These are phyloP conservation scores for Hsuehochloa calcarea DNA, from an alignment of 176 grass and related monocot genomes.

Conservation along the genomic window DNA sequence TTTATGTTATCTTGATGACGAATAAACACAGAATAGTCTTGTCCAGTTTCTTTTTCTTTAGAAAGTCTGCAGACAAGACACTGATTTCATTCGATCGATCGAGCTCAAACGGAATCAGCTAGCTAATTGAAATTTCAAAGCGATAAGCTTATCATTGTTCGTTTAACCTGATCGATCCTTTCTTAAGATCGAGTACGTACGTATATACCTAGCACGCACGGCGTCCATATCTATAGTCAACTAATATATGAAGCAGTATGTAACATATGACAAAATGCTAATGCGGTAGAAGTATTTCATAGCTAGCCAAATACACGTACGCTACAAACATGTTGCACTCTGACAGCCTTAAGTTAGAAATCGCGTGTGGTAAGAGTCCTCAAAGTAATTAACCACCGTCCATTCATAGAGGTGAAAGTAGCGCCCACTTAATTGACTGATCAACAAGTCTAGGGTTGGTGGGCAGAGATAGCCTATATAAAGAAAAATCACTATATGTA, in stretches of 20 bases:
- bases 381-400: background rate
- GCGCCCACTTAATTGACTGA: background rate
- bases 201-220: background rate
- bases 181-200: background rate
- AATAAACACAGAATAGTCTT: background rate
- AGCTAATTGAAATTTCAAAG: background rate
- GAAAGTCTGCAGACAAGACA: background rate
- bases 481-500: background rate
- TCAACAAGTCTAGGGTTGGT: background rate
- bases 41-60: background rate
- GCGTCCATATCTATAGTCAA: background rate
- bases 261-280: background rate
- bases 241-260: background rate
- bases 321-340: background rate
- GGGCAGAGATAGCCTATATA: background rate
- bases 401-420: background rate
- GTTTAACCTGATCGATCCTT: background rate
- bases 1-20: background rate
- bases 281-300: background rate
- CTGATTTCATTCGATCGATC: background rate
- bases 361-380: background rate
- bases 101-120: background rate
- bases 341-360: background rate
- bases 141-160: background rate
- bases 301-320: background rate